Base-by-base conservation (phyloP, 495 filamentous ascomycete genomes). In the Xylaria grammica region DNA sequence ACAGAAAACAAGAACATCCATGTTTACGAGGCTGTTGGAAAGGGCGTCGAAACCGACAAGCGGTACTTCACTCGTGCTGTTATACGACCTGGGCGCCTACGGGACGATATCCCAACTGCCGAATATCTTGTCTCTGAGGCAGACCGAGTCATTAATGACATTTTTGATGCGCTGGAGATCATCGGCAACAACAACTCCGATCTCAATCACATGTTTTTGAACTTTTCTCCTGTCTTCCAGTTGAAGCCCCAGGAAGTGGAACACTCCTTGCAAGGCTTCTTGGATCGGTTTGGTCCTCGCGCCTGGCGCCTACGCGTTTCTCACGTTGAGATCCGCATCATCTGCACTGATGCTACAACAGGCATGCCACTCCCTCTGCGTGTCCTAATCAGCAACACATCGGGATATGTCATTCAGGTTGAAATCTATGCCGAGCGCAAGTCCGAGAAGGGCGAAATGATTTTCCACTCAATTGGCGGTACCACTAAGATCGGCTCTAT, bases 191-290 rank as follows among this genome's bases (percentile, higher is more conserved):
- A 96, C 85, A 94, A 97, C 84, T 97, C 95, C 50, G 95, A 99
- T 84, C 84, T 99, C 70, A 99, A 99, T 83, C 96, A 99, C 82
- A 97, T 99, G 86, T 99, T 98, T 85, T 93, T 99, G 82, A 97
- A 99, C 85, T 99, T 99, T 82, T 92, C 91, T 0, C 90, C 90
- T 11, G 91, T 97, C 54, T 98, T 99, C 87, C 92, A 93, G 72
- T 86, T 99, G 40, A 82, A 91, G 74, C 93, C 95, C 11, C 77
- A 87, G 59, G 94, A 97, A 80, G 93, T 99, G 30, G 93, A 98
- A 79, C 87, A 96, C 77, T 95, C 95, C 15, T 86, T 99, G 48
- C 92, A 89, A 72, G 94, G 95, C 36, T 98, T 99, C 85, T 79
- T 99, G 58, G 95, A 98, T 69, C 91, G 95, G 54, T 99, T 98